Evolutionary conservation across 192 early-diverging fungal species (phyloP).

Genomic region (Chytriomyces sp.): DNA sequence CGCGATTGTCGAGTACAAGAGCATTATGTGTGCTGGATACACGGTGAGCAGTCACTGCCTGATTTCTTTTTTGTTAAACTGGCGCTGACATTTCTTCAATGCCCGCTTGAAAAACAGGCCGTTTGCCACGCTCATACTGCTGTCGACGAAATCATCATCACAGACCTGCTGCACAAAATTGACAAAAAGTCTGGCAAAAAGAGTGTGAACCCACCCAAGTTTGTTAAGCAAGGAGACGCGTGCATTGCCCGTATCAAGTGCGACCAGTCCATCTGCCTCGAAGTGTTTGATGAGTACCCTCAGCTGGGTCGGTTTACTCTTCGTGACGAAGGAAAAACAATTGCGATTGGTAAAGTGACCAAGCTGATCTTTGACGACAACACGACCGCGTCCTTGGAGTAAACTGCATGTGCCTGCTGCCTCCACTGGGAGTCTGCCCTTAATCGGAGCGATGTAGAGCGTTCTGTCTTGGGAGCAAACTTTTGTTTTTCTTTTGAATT

Average conservation of each 20-base stretch:
- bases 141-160: constrained; percentile 85
- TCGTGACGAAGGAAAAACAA: constrained; percentile 93
- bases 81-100: not conserved
- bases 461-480: not conserved
- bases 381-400: too few relatives aligned
- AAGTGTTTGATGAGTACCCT: constrained; percentile 83
- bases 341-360: constrained; percentile 94
- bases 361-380: constrained; percentile 66
- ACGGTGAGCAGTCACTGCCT: constrained; percentile 32
- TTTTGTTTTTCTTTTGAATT: not conserved
- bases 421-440: too few relatives aligned
- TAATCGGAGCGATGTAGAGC: too few relatives aligned
- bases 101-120: constrained; percentile 40
- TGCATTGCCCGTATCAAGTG: constrained; percentile 87
- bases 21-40: constrained; percentile 96
- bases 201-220: constrained; percentile 87
- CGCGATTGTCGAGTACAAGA: constrained; percentile 90
- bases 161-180: constrained; percentile 84
- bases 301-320: constrained; percentile 98
- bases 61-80: not conserved
- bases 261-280: constrained; percentile 78
- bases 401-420: too few relatives aligned
- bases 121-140: constrained; percentile 91
- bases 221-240: constrained; percentile 90
- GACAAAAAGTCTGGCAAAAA: constrained; percentile 92